Conservation (phyloP, 345 rosid species). For the Jatropha curcas region DNA sequence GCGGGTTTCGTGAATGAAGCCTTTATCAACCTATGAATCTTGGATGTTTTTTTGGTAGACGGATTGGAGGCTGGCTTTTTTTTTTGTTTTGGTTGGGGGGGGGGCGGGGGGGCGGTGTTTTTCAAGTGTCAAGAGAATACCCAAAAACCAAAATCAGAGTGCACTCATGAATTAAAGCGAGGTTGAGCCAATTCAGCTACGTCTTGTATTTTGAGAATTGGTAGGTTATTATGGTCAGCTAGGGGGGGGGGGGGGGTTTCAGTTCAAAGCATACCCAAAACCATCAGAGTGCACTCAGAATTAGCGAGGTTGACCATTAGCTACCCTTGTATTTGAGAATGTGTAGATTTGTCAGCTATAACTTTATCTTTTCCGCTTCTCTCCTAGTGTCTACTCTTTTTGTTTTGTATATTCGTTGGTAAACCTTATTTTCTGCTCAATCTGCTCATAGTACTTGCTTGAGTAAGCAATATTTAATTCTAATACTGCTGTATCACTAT, state of each 20-base stretch:
- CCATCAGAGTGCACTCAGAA: not conserved
- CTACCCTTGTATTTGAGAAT: not conserved
- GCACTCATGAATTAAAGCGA: no score
- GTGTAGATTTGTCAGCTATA: not conserved
- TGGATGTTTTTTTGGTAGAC: no score
- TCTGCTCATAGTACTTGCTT: slow-evolving; percentile 1
- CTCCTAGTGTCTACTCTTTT: not conserved
- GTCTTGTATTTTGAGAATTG: no score
- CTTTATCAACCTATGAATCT: no score
- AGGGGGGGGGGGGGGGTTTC: not conserved
- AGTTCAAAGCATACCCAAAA: not conserved
- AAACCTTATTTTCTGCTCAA: not conserved
- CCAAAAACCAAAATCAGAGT: no score
- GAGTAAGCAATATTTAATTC: slow-evolving; percentile 11
- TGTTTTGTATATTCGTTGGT: not conserved
- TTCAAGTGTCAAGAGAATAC: no score
- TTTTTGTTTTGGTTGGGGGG: no score
- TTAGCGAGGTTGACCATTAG: not conserved
- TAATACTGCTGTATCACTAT: slow-evolving; percentile 18
- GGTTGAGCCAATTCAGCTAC: no score
- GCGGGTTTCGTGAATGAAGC: no score
- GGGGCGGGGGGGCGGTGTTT: no score
- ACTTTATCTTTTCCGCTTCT: not conserved
- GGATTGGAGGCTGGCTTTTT: no score
- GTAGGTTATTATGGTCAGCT: no score